A percentile compares a stretch with the other conserved stretches of the same genome.
Conservation (phyloP, 1,139 yeast species). For the Pichia sp. region DNA sequence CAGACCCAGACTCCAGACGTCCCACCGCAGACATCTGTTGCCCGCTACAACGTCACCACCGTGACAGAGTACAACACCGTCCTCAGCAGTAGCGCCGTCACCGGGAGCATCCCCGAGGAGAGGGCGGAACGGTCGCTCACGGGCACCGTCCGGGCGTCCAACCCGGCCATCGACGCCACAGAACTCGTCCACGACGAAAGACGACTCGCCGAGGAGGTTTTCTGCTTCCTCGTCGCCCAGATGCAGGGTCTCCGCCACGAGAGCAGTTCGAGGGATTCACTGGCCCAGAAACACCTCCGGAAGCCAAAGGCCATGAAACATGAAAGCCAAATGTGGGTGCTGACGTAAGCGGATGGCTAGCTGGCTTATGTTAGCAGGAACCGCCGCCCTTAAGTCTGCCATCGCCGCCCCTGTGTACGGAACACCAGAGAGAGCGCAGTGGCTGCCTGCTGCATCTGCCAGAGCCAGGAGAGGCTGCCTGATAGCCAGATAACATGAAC, state of each 20-base stretch:
- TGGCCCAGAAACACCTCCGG: not conserved
- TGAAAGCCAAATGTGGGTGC: not conserved
- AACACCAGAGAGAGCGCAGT: not conserved
- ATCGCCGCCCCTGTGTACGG: not conserved
- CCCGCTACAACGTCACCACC: not conserved
- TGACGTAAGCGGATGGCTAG: not conserved
- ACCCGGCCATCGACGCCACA: not conserved
- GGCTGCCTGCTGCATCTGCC: not conserved
- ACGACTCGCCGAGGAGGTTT: not conserved
- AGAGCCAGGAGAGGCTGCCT: not conserved
- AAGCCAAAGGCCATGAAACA: not conserved
- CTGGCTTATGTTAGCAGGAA: too few species aligned
- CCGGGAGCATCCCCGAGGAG: not conserved
- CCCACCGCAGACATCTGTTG: not conserved
- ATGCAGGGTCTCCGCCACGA: not conserved
- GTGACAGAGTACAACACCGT: not conserved
- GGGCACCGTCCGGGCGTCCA: too few species aligned
- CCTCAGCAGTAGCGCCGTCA: not conserved
- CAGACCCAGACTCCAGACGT: not conserved
- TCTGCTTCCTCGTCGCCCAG: not conserved
- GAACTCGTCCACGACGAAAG: not conserved
- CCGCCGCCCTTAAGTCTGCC: not conserved
- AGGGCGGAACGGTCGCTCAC: not conserved
- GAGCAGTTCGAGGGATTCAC: not conserved
- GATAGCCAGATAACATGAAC: not conserved